phyloP scores from a whole-genome alignment of 2,329 filamentous ascomycete genomes.

The Xylariaceae sp. region DNA sequence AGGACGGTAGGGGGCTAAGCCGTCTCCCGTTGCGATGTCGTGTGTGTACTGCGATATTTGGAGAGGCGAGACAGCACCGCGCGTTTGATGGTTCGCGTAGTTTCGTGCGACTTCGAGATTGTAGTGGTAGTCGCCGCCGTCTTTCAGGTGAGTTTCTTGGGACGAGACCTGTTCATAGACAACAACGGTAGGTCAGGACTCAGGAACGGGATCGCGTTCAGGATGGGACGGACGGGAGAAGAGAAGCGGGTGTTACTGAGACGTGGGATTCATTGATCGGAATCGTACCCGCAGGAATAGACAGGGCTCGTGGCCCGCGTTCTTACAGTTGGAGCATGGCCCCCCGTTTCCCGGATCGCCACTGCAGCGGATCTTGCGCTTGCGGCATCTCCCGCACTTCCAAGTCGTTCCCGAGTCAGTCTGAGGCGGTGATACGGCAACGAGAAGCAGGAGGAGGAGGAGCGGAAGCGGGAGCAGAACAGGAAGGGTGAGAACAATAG shows the following conservation, averaged over 20 bases:
- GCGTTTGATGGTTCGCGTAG: slow-evolving; percentile 32
- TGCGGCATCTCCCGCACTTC: slow-evolving; percentile 84
- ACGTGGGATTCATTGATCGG: neutral
- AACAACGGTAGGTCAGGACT: slow-evolving; percentile 4
- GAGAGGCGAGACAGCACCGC: slow-evolving; percentile 30
- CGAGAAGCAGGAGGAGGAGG: slow-evolving; percentile 3
- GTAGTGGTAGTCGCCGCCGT: slow-evolving; percentile 35
- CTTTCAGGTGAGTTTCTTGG: slow-evolving; percentile 36
- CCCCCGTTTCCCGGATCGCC: slow-evolving; percentile 73
- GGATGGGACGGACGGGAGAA: slow-evolving; percentile 13
- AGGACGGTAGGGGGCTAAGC: slow-evolving; percentile 35
- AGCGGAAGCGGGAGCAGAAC: slow-evolving; percentile 2
- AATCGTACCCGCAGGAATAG: slow-evolving; percentile 70
- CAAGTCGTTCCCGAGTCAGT: slow-evolving; percentile 20
- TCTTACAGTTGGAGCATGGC: slow-evolving; percentile 79
- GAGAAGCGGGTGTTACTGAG: neutral
- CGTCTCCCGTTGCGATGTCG: slow-evolving; percentile 34
- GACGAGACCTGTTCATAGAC: slow-evolving; percentile 36
- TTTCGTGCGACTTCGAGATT: slow-evolving; percentile 36
- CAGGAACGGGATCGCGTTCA: neutral
- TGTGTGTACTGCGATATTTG: slow-evolving; percentile 34
- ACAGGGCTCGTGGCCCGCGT: slow-evolving; percentile 66
- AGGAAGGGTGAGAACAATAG: slow-evolving; percentile 1
- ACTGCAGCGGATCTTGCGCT: slow-evolving; percentile 92
- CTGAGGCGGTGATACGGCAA: neutral